Evolutionary conservation across 306 rosid genomes (phyloP), one percentile per base, ranked within the genome.

Genomic region (Cotoneaster glaucophyllus): DNA sequence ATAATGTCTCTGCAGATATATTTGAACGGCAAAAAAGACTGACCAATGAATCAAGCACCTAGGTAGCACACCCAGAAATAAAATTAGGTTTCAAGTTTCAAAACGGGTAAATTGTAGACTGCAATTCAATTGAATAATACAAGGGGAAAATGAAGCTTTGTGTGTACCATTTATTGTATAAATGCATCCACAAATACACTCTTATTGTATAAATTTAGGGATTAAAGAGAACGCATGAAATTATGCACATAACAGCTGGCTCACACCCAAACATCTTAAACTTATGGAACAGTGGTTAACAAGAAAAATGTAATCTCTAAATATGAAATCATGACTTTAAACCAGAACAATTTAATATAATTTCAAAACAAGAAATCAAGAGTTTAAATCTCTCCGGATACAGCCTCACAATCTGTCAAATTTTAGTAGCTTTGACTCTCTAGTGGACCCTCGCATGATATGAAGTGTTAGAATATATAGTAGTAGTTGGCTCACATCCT

Each of bases 31-130:
- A 85, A 72, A 89, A 90, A 59, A 95, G 93, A 85, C 81, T 86
- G 73, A 92, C 97, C 85, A 95, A 85, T 58, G 95, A 90, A 85
- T 95, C 96, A 70, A 95, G 90, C 71, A 92, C 97, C 98, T 95
- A 82, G 54, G 78, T 82, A 78, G 67, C 15, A 79, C 54, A 65
- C n/a, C 71, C 54, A 74, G 22, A 71, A 26, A 31, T 31, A 13
- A 37, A 70, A 61, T 29, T 72, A 41, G 66, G 78, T 57, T 67
- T 48, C 19, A 50, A 77, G 37, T 54, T 44, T 69, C 54, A 28
- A 67, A 74, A 39, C 68, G 62, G 50, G 32, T 39, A 75, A 81
- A 79, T 48, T 74, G 67, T 37, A 43, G 67, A 29, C 24, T 70
- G 21, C 61, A 14, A 71, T 34, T 84, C 53, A 43, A 29, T 68